phyloP scores from a whole-genome alignment of 2,329 filamentous ascomycete species.

The Fusarium dimerum region DNA sequence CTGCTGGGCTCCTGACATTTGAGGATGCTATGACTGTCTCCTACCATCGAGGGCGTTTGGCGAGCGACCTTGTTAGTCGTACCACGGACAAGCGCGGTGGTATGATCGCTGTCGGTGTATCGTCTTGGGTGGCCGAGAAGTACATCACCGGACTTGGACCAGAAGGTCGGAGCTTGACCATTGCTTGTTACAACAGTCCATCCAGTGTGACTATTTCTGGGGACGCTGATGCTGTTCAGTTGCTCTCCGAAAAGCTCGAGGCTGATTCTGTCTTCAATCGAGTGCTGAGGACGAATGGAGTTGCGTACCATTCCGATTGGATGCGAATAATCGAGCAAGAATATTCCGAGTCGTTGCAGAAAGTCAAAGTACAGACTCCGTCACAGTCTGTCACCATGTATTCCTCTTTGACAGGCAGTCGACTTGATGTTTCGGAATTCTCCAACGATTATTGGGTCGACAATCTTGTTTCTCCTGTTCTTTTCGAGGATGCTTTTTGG shows the following conservation, averaged over 20 bases:
- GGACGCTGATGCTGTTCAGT: constrained; percentile 21
- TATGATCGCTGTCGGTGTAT: constrained; percentile 9
- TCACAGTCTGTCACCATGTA: constrained; percentile 1
- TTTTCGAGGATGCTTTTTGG: constrained; percentile 3
- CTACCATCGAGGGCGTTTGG: constrained; percentile 31
- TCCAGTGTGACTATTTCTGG: constrained; percentile 26
- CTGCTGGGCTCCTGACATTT: constrained; percentile 11
- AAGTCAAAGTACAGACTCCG: not conserved
- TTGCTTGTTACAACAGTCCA: constrained; percentile 29
- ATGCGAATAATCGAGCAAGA: constrained; percentile 29
- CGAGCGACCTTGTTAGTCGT: not conserved
- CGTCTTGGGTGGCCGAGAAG: not conserved
- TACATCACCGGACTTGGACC: not conserved
- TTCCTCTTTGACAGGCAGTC: constrained; percentile 6
- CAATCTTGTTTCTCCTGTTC: constrained; percentile 20
- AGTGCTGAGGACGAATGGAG: constrained; percentile 38
- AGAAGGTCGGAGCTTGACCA: not conserved
- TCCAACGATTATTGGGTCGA: constrained; percentile 21
- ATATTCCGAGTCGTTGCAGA: constrained; percentile 5
- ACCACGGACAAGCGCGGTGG: not conserved
- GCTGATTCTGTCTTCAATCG: constrained; percentile 24
- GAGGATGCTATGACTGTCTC: constrained; percentile 31
- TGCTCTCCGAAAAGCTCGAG: constrained; percentile 20
- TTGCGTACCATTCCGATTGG: constrained; percentile 44
- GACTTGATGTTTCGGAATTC: constrained; percentile 2